Evolutionary conservation across 2,329 filamentous ascomycete genomes (phyloP).

Genomic region (Fusarium paranaense): DNA sequence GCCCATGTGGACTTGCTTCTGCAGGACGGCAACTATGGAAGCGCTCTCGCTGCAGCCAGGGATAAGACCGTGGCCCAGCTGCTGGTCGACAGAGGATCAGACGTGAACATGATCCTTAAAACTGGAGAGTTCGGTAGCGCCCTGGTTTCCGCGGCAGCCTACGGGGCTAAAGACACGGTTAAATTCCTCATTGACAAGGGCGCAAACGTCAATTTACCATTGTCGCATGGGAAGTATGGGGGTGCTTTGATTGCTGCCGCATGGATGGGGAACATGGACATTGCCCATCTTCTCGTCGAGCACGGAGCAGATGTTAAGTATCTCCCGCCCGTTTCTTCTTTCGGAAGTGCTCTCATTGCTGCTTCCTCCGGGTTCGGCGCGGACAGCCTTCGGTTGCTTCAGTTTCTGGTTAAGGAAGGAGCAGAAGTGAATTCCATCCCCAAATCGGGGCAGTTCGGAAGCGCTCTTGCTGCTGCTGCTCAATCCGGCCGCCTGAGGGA

Average conservation of each 20-base stretch:
- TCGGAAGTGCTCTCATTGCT: not conserved
- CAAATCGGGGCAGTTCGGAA: not conserved
- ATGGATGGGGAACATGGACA: no score
- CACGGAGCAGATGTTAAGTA: not conserved
- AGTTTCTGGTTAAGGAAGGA: not conserved
- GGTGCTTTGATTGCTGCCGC: not conserved
- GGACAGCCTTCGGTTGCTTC: no score
- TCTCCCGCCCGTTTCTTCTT: not conserved
- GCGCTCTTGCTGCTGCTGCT: not conserved
- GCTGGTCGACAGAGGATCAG: not conserved
- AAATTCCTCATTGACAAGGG: not conserved
- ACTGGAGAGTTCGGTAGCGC: not conserved
- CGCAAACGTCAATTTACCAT: not conserved
- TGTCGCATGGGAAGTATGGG: not conserved
- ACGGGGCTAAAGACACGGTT: accelerated
- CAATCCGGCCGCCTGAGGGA: accelerated
- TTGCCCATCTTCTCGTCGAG: not conserved
- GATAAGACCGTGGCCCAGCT: not conserved
- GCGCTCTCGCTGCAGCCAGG: not conserved
- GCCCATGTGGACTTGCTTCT: not conserved
- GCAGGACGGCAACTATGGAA: not conserved
- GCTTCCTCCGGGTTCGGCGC: no score
- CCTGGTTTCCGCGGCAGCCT: not conserved
- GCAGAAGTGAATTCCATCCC: not conserved
- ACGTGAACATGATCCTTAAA: not conserved